phyloP scores from a whole-genome alignment of 345 rosid species.

The Carallia brachiata region DNA sequence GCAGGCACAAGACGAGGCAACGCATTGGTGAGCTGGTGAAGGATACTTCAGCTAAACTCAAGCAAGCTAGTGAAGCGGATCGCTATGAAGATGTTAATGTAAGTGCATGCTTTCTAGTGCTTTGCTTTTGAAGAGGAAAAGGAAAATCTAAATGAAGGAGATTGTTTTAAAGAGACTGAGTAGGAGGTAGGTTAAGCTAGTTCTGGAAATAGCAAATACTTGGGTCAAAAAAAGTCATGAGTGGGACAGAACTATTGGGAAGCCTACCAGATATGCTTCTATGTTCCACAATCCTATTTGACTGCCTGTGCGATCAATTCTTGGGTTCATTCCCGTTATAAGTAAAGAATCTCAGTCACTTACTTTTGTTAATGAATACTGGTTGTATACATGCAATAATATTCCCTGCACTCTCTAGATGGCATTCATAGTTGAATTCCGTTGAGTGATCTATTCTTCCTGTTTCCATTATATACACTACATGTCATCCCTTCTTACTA shows the following conservation, averaged over 20 bases:
- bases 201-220: no score
- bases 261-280: not conserved
- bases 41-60: slow-evolving; percentile 64
- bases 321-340: not conserved
- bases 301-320: not conserved
- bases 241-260: no score
- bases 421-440: no score
- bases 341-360: not conserved
- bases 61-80: slow-evolving; percentile 69
- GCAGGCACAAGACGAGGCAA: slow-evolving; percentile 62
- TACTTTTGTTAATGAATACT: not conserved
- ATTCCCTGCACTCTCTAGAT: no score
- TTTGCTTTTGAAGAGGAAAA: not conserved
- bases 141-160: not conserved
- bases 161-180: not conserved
- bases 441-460: not conserved
- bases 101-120: slow-evolving; percentile 18
- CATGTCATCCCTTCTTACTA: not conserved
- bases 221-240: no score
- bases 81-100: slow-evolving; percentile 46
- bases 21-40: slow-evolving; percentile 61
- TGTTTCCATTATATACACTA: not conserved
- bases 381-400: no score
- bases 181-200: not conserved
- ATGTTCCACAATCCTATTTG: not conserved